Percentiles rank a stretch among this genome's conserved stretches.
Evolutionary conservation across 2,329 filamentous ascomycete species (phyloP).

Genomic region (Epichloe typhina): DNA sequence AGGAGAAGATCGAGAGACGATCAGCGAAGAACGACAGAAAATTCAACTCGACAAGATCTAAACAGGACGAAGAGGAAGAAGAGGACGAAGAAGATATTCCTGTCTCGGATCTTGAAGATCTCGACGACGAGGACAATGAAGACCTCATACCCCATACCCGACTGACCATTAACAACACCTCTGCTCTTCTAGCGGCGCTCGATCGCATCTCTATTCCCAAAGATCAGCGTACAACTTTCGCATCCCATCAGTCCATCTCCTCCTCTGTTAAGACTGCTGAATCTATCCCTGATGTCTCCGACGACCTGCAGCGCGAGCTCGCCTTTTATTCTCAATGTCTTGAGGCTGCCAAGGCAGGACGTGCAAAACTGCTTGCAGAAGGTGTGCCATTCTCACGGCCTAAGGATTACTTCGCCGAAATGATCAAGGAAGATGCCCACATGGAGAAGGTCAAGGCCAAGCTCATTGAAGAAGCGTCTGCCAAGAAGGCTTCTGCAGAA

Average conservation of each 20-base stretch:
- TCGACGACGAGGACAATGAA: constrained; percentile 66
- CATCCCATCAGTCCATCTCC: constrained; percentile 66
- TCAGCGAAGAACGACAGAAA: constrained; percentile 16
- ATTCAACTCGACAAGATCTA: constrained; percentile 7
- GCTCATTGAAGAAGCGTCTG: constrained; percentile 79
- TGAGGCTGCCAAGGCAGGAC: constrained; percentile 60
- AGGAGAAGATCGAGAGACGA: constrained; percentile 44
- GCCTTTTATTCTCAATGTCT: constrained; percentile 87
- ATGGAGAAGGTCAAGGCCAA: constrained; percentile 96
- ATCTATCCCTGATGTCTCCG: constrained; percentile 69
- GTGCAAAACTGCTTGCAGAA: constrained; percentile 65
- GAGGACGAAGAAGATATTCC: constrained; percentile 80
- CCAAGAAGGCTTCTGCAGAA: constrained; percentile 85
- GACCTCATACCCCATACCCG: constrained; percentile 84
- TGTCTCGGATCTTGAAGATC: constrained; percentile 72
- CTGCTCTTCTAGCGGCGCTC: constrained; percentile 67
- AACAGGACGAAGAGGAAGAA: constrained; percentile 30
- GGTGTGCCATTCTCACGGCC: constrained; percentile 77
- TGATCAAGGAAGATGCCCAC: constrained; percentile 96
- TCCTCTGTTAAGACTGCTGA: constrained; percentile 49
- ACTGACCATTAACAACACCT: constrained; percentile 93
- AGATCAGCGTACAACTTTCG: constrained; percentile 59
- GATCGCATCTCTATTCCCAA: constrained; percentile 63
- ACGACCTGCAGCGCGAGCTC: constrained; percentile 84
- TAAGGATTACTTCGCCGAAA: constrained; percentile 94